phyloP scores from a whole-genome alignment of 2,329 filamentous ascomycete species.

The Cyphellophora europaea region DNA sequence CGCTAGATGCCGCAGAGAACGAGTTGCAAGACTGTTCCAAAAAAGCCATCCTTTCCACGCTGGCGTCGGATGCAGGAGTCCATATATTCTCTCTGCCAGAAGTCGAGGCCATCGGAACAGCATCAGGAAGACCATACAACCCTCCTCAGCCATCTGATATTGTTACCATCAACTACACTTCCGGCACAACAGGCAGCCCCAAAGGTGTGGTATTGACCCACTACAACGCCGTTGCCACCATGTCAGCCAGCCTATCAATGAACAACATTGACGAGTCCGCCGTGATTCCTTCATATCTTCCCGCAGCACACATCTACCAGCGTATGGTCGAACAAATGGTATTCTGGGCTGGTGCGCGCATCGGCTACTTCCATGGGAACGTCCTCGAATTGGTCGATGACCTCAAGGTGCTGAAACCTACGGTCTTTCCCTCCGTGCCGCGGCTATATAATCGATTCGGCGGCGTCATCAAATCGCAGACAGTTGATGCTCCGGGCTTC shows the following conservation, averaged over 20 bases:
- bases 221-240: constrained; percentile 59
- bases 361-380: constrained; percentile 94
- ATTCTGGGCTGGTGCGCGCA: constrained; percentile 60
- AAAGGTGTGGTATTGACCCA: constrained; percentile 68
- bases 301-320: constrained; percentile 88
- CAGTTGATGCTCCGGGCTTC: constrained; percentile 68
- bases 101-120: constrained; percentile 71
- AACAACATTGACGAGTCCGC: constrained; percentile 49
- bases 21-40: constrained; percentile 74
- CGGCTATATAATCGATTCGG: constrained; percentile 87
- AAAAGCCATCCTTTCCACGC: constrained; percentile 61
- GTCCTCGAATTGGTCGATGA: constrained; percentile 76
- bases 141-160: constrained; percentile 66
- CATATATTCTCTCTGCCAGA: constrained; percentile 69
- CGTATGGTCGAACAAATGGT: constrained; percentile 70
- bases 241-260: constrained; percentile 53
- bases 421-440: constrained; percentile 77
- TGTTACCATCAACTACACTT: constrained; percentile 65
- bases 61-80: constrained; percentile 65
- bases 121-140: constrained; percentile 59
- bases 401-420: constrained; percentile 76
- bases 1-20: constrained; percentile 58
- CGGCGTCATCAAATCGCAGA: constrained; percentile 68
- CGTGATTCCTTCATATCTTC: constrained; percentile 74
- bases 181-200: constrained; percentile 54